Evolutionary conservation across 805 yeast genomes (phyloP).

Genomic region (Yarrowia sp.): DNA sequence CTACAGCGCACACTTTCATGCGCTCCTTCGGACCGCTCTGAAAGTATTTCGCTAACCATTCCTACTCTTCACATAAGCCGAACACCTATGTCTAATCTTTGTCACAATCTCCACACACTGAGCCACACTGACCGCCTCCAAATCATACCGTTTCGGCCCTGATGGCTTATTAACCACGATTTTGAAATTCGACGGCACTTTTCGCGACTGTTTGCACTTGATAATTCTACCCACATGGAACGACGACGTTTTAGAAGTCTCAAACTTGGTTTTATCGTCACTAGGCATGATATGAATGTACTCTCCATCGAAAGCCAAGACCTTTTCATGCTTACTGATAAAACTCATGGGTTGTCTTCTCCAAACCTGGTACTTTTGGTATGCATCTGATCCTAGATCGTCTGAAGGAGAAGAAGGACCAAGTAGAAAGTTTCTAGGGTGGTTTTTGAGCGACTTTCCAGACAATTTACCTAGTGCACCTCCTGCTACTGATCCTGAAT

Average conservation of each 20-base stretch:
- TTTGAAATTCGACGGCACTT: conserved; percentile 76
- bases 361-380: conserved; percentile 84
- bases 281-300: conserved; percentile 85
- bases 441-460: conserved; percentile 9
- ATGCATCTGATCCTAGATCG: conserved; percentile 48
- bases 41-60: not conserved
- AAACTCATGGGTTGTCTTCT: conserved; percentile 84
- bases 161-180: conserved; percentile 67
- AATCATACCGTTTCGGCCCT: conserved; percentile 78
- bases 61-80: not conserved
- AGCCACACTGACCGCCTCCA: conserved; percentile 64
- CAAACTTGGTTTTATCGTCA: conserved; percentile 72
- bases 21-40: too few relatives aligned
- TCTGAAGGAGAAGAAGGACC: conserved; percentile 14
- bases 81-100: conserved; percentile 47
- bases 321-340: conserved; percentile 73
- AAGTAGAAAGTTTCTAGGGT: not conserved
- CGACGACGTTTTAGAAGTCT: conserved; percentile 73
- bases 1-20: too few relatives aligned
- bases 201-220: conserved; percentile 70
- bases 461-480: conserved; percentile 6
- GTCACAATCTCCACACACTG: conserved; percentile 74
- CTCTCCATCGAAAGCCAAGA: conserved; percentile 90
- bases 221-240: conserved; percentile 79
- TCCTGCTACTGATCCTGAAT: conserved; percentile 14